Evolutionary conservation across 129 eudicot genomes (phyloP).

Genomic region (Erigeron canadensis): DNA sequence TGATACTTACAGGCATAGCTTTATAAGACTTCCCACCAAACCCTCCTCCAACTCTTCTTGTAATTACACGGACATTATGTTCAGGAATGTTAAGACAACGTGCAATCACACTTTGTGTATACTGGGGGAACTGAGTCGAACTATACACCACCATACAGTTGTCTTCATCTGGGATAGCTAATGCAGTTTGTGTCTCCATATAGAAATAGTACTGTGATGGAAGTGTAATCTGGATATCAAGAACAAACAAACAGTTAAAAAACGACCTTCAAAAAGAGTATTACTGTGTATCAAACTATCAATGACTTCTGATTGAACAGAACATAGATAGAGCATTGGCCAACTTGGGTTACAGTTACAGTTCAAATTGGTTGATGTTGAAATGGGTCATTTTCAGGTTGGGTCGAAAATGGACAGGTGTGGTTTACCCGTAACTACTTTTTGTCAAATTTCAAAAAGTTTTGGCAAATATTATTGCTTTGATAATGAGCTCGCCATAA

Average conservation of each 20-base stretch:
- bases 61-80: conserved; percentile 81
- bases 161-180: conserved; percentile 97
- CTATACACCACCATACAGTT: conserved; percentile 93
- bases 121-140: conserved; percentile 79
- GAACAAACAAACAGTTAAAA: conserved; percentile 8
- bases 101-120: conserved; percentile 56
- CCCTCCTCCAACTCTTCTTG: conserved; percentile 97
- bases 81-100: conserved; percentile 83
- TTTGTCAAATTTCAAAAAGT: no score
- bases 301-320: no score
- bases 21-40: conserved; percentile 90
- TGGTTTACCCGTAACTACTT: no score
- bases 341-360: no score
- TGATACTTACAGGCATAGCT: conserved; percentile 77
- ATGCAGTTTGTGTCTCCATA: conserved; percentile 93
- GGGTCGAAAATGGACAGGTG: no score
- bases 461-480: no score
- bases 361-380: no score
- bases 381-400: no score
- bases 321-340: no score
- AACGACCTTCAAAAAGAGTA: background rate
- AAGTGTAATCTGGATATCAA: conserved; percentile 51
- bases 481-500: no score
- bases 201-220: conserved; percentile 91
- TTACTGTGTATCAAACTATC: background rate